Evolutionary conservation across 164 flowering plant genomes (phyloP), one percentile per base, ranked within the genome.

Genomic region (Sextonia rubra): DNA sequence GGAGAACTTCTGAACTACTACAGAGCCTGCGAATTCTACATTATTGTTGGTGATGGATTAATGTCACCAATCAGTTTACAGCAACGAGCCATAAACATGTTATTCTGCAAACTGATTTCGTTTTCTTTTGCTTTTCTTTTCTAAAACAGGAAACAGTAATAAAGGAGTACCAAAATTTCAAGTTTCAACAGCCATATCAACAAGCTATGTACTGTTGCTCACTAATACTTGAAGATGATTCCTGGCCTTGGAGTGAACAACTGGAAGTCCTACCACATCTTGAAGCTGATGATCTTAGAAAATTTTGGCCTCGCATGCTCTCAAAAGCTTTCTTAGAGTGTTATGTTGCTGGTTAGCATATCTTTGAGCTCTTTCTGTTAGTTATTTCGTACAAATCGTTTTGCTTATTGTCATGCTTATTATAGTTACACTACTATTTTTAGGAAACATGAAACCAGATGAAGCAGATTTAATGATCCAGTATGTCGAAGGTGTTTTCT

Each of bases 161-260:
- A 24, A 93, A 91, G 85, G 90, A 88, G 60, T 89, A 87, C 77
- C 87, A 93, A 75, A 95, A 95, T 81, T 77, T 80, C 76, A 93
- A 95, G 82, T 95, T 91, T 82, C 93, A 88, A 74, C 94, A 95
- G 73, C 98, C 99, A 44, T 91, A 90, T 80, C 88, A 90, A 76
- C 98, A 91, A 79, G 98, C 97, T 27, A 82, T 88, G 91, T 88
- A 84, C 80, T 85, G 90, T 69, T 88, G 96, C 81, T 89, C 95
- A 47, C 76, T 91, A 74, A 81, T 93, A 49, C 76, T 95, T 30
- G 82, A 86, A 77, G 94, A 93, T 79, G 85, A 81, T 2, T 68
- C 88, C 66, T 91, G 90, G 94, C 92, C 97, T 64, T 95, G 92
- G 94, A 86, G 70, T 78, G 99, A 95, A 66, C 76, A 82, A 78